phyloP scores from a whole-genome alignment of 768 basidiomycete species.

The Lentinula boryana region DNA sequence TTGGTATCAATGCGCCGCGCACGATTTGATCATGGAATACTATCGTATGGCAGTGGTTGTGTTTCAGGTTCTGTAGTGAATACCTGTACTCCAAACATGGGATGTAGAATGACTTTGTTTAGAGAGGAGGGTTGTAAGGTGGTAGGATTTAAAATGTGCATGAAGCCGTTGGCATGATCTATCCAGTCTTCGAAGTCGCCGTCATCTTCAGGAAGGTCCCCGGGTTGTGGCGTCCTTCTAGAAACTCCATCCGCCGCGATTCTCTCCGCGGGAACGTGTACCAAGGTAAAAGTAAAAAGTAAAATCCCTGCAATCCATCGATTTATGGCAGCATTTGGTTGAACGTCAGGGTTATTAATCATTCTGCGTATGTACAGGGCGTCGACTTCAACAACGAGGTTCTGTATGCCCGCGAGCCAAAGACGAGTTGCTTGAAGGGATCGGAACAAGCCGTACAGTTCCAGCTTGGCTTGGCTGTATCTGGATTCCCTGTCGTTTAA shows the following conservation, averaged over 20 bases:
- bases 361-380: background rate
- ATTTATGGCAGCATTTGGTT: conserved; percentile 28
- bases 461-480: background rate
- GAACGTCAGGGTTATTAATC: conserved; percentile 18
- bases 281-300: conserved; percentile 24
- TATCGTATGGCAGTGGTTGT: background rate
- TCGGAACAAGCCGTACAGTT: background rate
- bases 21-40: background rate
- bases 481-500: background rate
- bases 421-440: background rate
- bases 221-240: background rate
- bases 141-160: background rate
- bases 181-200: background rate
- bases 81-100: too few relatives aligned
- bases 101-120: background rate
- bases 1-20: background rate
- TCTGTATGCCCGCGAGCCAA: background rate
- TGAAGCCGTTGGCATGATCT: too few relatives aligned
- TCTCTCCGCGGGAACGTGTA: conserved; percentile 19
- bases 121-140: background rate
- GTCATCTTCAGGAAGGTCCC: background rate
- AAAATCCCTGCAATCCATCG: conserved; percentile 29
- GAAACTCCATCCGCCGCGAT: conserved; percentile 15
- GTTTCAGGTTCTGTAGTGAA: too few relatives aligned
- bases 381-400: background rate